Evolutionary conservation across 306 rosid genomes (phyloP), one percentile per base, ranked within the genome.

Genomic region (Castanea mollissima): DNA sequence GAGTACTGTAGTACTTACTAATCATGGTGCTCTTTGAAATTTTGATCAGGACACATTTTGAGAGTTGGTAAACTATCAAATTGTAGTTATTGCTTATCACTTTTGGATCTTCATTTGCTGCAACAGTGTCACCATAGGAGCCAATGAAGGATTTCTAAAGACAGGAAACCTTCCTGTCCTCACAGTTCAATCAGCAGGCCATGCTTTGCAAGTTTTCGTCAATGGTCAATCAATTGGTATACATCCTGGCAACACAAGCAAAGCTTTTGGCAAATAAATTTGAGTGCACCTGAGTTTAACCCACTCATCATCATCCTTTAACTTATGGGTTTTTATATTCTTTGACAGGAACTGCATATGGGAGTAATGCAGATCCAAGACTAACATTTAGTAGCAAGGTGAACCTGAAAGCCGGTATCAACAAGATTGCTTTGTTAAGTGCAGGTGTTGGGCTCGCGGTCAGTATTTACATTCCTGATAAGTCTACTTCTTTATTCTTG

Each of bases 341-440:
- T 57, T 82, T 70, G 27, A 75, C 78, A 95, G 99, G 99, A 74
- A 81, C 81, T 74, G 88, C 76, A 21, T 95, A 91, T 38, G 99
- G 93, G 13, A 59, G 78, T 16, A 76, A 83, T 83, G 86, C 72
- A 7, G 74, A 51, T 86, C 96, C 91, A 57, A 90, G 88, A 68
- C 31, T 95, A 82, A 88, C 91, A 74, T 95, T 91, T 78, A 89
- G 86, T 49, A 29, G 83, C 35, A 76, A 27, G 6, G 87, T 95
- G 75, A 92, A 88, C 18, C 77, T 95, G 60, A 83, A 79, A 64
- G 84, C 71, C 76, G 99, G 99, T 64, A 86, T 89, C 60, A 95
- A 95, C 91, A 95, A 91, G 93, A 86, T 95, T 79, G 92, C 98
- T 55, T 83, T 95, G 74, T 89, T 95, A 32, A 91, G 99, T 14